These are phyloP conservation scores for Apophysomyces sp. DNA, from an alignment of 371 early-diverging fungal genomes.

Conservation along the genomic window DNA sequence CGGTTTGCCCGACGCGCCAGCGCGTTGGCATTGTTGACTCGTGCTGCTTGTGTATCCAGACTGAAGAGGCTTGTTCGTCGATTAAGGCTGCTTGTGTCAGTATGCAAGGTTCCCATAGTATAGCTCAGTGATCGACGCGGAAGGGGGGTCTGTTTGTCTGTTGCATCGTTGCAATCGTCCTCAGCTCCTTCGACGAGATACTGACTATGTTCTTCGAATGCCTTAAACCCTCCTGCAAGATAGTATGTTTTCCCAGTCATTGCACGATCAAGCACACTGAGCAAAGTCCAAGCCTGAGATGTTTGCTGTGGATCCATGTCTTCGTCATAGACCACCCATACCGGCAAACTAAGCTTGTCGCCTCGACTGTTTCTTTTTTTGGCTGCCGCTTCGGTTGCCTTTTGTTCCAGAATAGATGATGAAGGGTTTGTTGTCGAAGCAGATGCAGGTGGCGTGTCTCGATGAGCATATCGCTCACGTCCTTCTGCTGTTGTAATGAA, in stretches of 20 bases:
- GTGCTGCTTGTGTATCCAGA: slow-evolving; percentile 50
- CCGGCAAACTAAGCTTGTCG: background rate
- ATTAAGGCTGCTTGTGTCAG: slow-evolving; percentile 18
- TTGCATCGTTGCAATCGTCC: background rate
- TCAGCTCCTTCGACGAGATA: slow-evolving; percentile 12
- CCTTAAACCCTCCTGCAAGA: slow-evolving; percentile 35
- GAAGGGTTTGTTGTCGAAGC: background rate
- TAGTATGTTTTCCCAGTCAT: slow-evolving; percentile 27
- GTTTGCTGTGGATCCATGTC: slow-evolving; percentile 50
- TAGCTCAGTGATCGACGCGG: slow-evolving; percentile 48
- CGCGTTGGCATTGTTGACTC: slow-evolving; percentile 48
- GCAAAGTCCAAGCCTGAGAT: slow-evolving; percentile 63
- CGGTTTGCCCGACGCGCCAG: slow-evolving; percentile 44
- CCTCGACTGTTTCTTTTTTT: slow-evolving; percentile 9
- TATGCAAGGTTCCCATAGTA: slow-evolving; percentile 33
- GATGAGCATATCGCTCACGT: slow-evolving; percentile 36
- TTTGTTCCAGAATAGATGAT: slow-evolving; percentile 23
- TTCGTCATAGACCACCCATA: slow-evolving; percentile 59
- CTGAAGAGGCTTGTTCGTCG: slow-evolving; percentile 47
- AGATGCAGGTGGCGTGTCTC: background rate
- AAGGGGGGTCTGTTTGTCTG: slow-evolving; percentile 2
- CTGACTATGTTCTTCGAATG: slow-evolving; percentile 18
- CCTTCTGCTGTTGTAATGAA: slow-evolving; percentile 66
- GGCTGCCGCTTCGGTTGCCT: slow-evolving; percentile 19
- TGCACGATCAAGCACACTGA: slow-evolving; percentile 53